Conservation (phyloP, 2,329 filamentous ascomycete species). For the Bipolaris victoriae region DNA sequence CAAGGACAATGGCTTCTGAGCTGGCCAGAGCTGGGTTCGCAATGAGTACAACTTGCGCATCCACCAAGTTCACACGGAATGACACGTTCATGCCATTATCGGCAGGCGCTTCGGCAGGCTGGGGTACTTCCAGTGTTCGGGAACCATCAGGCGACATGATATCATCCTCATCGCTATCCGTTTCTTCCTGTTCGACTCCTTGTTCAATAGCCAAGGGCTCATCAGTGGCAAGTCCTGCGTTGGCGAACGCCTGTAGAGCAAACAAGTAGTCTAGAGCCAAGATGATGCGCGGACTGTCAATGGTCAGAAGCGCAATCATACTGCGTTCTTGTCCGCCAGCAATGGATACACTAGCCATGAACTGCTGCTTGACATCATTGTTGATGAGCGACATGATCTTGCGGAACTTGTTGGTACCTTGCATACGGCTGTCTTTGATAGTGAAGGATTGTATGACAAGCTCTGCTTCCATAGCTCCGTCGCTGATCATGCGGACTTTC, state of each 20-base stretch:
- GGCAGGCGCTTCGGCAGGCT: conserved; percentile 37
- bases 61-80: conserved; percentile 91
- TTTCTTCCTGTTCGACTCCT: conserved; percentile 57
- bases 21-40: conserved; percentile 89
- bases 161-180: conserved; percentile 46
- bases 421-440: conserved; percentile 87
- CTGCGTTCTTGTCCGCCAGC: conserved; percentile 81
- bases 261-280: conserved; percentile 96
- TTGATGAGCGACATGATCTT: conserved; percentile 98
- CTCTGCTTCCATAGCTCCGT: conserved; percentile 90
- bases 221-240: conserved; percentile 66
- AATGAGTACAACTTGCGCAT: conserved; percentile 95
- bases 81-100: conserved; percentile 71
- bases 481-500: conserved; percentile 91
- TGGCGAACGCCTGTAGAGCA: conserved; percentile 82
- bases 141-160: conserved; percentile 44
- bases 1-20: conserved; percentile 94
- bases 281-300: conserved; percentile 94
- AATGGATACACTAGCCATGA: conserved; percentile 97
- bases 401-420: conserved; percentile 92
- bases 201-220: conserved; percentile 68
- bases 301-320: conserved; percentile 87
- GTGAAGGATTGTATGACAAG: conserved; percentile 93
- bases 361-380: conserved; percentile 88
- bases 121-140: conserved; percentile 25